Evolutionary conservation across 768 basidiomycete species (phyloP), one percentile per base, ranked within the genome.

Genomic region (Pleurotus platypus): DNA sequence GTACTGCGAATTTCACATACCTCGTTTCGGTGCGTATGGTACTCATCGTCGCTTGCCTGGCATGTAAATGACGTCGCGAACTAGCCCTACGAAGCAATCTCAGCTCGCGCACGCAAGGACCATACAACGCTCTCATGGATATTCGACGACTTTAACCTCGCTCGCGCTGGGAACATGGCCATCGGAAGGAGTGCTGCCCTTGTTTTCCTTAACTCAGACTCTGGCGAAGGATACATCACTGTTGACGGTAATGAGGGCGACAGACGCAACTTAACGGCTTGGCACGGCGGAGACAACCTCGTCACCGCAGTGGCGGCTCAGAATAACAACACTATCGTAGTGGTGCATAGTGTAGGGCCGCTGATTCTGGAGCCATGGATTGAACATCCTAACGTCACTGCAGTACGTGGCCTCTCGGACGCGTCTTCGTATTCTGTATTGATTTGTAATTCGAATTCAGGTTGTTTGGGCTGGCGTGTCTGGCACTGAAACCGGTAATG

Each of bases 171-270:
- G 4, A 78, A 75, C 48, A 69, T 77, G 50, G 84, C 78, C 0
- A 70, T 72, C 1, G 71, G 66, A 30, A 77, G 79, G 58, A 83
- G 84, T 20, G 86, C 85, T 5, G 87, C 87, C 1, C 75, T 95
- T 42, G 92, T 95, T 8, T 93, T 94, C 69, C 77, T 93, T 61
- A 84, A 86, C 60, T 79, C 89, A 1, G 88, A 94, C 67, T 92
- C 90, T 5, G 94, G 94, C 20, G 94, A 95, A 72, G 82, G 74
- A 13, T 91, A 90, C 65, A 86, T 92, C 62, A 85, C 83, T 15
- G 87, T 91, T 11, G 89, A 90, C 61, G 89, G 87, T 4, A 93
- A 91, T 63, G 77, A 78, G 58, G 90, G 90, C 27, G 91, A 93
- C 66, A 73, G 86, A 80, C 82, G 55, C 49, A 90, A 90, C 69